Evolutionary conservation across 176 grass and related monocot species (phyloP).

Genomic region (Urochloa ruziziensis): DNA sequence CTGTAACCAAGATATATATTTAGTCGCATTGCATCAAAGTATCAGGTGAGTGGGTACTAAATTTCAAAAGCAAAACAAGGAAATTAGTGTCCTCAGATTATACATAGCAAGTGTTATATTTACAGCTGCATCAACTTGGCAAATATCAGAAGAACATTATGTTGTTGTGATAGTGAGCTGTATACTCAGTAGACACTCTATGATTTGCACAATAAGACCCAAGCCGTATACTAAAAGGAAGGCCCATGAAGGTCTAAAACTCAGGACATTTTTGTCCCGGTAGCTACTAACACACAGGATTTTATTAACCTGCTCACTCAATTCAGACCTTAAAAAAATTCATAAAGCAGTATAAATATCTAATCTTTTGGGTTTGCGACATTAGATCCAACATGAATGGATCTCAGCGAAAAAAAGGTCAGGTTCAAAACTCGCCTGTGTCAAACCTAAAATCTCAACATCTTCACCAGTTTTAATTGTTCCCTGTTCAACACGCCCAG

Average conservation of each 20-base stretch:
- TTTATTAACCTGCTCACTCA: neutral
- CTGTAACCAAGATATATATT: constrained; percentile 48
- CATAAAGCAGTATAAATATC: neutral
- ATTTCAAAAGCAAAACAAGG: neutral
- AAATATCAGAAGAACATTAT: neutral
- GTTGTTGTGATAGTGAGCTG: too few species aligned
- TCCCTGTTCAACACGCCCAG: constrained; percentile 91
- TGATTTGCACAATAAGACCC: neutral
- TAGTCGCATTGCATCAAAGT: neutral
- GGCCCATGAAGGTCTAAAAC: neutral
- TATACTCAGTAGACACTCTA: too few species aligned
- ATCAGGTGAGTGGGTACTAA: too few species aligned
- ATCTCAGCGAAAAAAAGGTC: neutral
- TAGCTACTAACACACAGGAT: too few species aligned
- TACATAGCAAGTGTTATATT: neutral
- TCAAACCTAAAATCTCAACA: constrained; percentile 87
- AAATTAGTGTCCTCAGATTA: neutral
- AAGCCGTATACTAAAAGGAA: neutral
- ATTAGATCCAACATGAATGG: neutral
- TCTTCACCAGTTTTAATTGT: constrained; percentile 97
- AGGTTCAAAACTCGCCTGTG: constrained; percentile 55
- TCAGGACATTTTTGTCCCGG: too few species aligned
- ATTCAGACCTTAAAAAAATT: neutral
- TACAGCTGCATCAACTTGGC: neutral
- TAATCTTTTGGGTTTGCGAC: too few species aligned